phyloP scores from a whole-genome alignment of 768 basidiomycete genomes.

The Leccinum variicolor region DNA sequence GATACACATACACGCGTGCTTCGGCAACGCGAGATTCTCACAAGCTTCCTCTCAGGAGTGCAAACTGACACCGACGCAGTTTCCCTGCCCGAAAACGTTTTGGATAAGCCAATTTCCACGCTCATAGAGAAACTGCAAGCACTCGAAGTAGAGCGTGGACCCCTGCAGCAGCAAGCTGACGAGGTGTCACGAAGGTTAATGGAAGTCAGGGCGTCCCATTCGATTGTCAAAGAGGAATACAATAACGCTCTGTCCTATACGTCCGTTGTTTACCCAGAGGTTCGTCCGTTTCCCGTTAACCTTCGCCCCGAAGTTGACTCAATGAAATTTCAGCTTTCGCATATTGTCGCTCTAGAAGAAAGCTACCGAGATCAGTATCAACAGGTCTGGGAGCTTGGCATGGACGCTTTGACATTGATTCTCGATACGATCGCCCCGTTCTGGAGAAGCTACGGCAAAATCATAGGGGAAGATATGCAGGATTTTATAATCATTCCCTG shows the following conservation, averaged over 20 bases:
- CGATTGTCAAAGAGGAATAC: conserved; percentile 58
- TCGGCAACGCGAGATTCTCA: conserved; percentile 56
- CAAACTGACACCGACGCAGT: conserved; percentile 1
- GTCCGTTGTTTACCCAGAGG: conserved; percentile 78
- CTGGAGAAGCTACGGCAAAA: conserved; percentile 79
- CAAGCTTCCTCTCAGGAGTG: conserved; percentile 39
- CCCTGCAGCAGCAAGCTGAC: conserved; percentile 44
- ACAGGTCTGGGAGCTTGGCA: conserved; percentile 77
- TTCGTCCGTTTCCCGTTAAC: conserved; percentile 27
- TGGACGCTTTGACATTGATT: conserved; percentile 72
- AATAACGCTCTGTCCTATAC: conserved; percentile 63
- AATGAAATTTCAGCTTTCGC: conserved; percentile 50
- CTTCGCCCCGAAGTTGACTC: conserved; percentile 69
- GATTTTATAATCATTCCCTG: conserved; percentile 81
- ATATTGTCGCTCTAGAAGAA: conserved; percentile 69
- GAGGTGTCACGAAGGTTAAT: conserved; percentile 48
- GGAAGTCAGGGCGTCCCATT: conserved; percentile 54
- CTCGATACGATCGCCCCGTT: conserved; percentile 76
- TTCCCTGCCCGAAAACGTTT: conserved; percentile 35
- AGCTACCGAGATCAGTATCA: conserved; percentile 79
- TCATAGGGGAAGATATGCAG: conserved; percentile 75
- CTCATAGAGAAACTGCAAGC: conserved; percentile 48
- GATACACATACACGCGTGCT: conserved; percentile 64
- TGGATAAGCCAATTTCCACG: conserved; percentile 52
- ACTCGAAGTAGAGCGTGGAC: conserved; percentile 45